Evolutionary conservation across 768 basidiomycete genomes (phyloP).

Genomic region (Kwoniella dendrophila): DNA sequence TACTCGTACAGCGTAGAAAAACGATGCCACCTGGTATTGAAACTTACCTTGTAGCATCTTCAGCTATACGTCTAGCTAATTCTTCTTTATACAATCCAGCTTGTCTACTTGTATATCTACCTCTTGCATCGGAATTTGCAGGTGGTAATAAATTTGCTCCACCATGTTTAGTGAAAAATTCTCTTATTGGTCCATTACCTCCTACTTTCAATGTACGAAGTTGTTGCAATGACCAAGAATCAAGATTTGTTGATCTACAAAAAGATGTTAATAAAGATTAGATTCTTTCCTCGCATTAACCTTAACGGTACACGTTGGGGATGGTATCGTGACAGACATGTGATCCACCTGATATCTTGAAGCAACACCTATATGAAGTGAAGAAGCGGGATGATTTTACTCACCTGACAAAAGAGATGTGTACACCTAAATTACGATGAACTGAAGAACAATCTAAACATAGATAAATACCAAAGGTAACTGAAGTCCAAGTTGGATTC

Average conservation of each 20-base stretch:
- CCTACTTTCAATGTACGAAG: slow-evolving; percentile 95
- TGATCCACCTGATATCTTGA: neutral
- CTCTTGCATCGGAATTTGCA: slow-evolving; percentile 75
- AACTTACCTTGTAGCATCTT: slow-evolving; percentile 69
- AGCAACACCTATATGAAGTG: neutral
- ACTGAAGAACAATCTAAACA: slow-evolving; percentile 94
- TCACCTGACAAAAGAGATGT: slow-evolving; percentile 94
- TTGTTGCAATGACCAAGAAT: slow-evolving; percentile 87
- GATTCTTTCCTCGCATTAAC: neutral
- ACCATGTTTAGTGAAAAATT: slow-evolving; percentile 89
- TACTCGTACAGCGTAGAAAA: too few species aligned
- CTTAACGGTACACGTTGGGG: too few species aligned
- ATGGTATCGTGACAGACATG: neutral
- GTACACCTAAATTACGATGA: slow-evolving; percentile 96
- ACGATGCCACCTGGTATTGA: neutral
- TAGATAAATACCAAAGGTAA: slow-evolving; percentile 95
- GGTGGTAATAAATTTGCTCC: slow-evolving; percentile 65
- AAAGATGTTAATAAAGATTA: too few species aligned
- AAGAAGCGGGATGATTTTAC: slow-evolving; percentile 42
- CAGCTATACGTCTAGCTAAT: slow-evolving; percentile 73
- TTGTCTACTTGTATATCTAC: slow-evolving; percentile 80
- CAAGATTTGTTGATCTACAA: slow-evolving; percentile 88
- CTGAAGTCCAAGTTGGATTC: slow-evolving; percentile 97
- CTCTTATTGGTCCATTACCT: slow-evolving; percentile 81
- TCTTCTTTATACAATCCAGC: slow-evolving; percentile 93